phyloP scores from a whole-genome alignment of 176 grass and related monocot genomes.

The Dactylis glomerata region DNA sequence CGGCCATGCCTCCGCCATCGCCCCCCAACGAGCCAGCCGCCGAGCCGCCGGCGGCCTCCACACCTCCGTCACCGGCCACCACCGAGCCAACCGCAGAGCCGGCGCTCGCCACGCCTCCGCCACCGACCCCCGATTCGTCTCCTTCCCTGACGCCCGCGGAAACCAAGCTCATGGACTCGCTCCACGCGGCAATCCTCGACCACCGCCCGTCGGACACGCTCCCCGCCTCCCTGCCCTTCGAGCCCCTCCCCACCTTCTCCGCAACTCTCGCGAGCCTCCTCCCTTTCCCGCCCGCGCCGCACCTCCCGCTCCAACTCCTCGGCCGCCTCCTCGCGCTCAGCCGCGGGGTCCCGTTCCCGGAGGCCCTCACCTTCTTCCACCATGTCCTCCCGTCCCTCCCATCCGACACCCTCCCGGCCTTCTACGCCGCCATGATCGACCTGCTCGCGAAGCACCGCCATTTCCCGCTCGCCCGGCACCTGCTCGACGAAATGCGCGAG shows the following conservation, averaged over 20 bases:
- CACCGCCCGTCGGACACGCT: constrained; percentile 37
- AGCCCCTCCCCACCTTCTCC: constrained; percentile 37
- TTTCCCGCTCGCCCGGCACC: constrained; percentile 61
- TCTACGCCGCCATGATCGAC: constrained; percentile 65
- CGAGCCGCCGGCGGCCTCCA: not conserved
- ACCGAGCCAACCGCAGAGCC: not conserved
- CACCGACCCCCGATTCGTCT: not conserved
- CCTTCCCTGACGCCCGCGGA: constrained; percentile 37
- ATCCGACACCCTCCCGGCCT: not conserved
- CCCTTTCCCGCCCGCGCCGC: constrained; percentile 36
- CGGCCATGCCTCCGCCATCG: not conserved
- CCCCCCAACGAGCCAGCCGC: not conserved
- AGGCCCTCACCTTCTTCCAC: constrained; percentile 70
- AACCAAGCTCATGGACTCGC: constrained; percentile 58
- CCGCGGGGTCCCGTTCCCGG: constrained; percentile 60
- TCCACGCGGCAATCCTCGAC: constrained; percentile 57
- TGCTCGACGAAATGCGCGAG: constrained; percentile 86
- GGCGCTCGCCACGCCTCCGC: not conserved
- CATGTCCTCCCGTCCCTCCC: constrained; percentile 46
- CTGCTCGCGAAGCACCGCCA: constrained; percentile 65
- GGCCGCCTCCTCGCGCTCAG: constrained; percentile 56
- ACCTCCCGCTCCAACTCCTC: constrained; percentile 47
- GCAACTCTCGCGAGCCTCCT: constrained; percentile 36
- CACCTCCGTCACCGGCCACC: not conserved
- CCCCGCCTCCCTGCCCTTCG: constrained; percentile 23